A percentile compares a stretch with the other conserved stretches of the same genome.
Conservation (phyloP, 768 basidiomycete species). For the Kwoniella mangroviensis region DNA sequence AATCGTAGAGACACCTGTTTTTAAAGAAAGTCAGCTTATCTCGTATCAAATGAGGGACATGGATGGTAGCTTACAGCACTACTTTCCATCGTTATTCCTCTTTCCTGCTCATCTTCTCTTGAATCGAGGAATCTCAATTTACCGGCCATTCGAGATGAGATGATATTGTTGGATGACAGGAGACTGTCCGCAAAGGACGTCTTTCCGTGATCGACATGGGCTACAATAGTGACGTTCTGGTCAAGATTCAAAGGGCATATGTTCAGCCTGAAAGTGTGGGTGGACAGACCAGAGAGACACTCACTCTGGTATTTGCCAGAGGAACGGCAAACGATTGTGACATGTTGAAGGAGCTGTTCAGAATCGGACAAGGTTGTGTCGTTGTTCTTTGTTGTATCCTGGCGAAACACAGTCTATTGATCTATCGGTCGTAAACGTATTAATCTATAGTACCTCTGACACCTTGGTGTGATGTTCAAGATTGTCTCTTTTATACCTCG, state of each 20-base stretch:
- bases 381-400: too few relatives aligned
- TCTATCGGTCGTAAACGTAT: too few relatives aligned
- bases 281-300: conserved; percentile 60
- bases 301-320: conserved; percentile 50
- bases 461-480: too few relatives aligned
- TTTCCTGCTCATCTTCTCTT: conserved; percentile 93
- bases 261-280: conserved; percentile 92
- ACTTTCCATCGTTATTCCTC: conserved; percentile 99
- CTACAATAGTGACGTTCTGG: conserved; percentile 69
- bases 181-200: conserved; percentile 77
- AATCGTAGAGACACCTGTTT: conserved; percentile 77
- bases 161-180: conserved; percentile 96
- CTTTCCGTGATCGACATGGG: conserved; percentile 81
- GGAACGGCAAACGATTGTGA: conserved; percentile 51
- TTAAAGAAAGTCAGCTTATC: conserved; percentile 2
- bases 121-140: conserved; percentile 95
- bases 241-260: conserved; percentile 91
- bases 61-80: conserved; percentile 67
- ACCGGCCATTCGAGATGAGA: conserved; percentile 90
- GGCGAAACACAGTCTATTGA: too few relatives aligned
- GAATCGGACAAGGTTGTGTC: background rate
- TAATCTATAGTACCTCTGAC: too few relatives aligned
- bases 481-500: too few relatives aligned
- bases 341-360: conserved; percentile 22
- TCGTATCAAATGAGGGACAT: background rate